Evolutionary conservation across 345 rosid species (phyloP).

Genomic region (Gossypium ekmanianum): DNA sequence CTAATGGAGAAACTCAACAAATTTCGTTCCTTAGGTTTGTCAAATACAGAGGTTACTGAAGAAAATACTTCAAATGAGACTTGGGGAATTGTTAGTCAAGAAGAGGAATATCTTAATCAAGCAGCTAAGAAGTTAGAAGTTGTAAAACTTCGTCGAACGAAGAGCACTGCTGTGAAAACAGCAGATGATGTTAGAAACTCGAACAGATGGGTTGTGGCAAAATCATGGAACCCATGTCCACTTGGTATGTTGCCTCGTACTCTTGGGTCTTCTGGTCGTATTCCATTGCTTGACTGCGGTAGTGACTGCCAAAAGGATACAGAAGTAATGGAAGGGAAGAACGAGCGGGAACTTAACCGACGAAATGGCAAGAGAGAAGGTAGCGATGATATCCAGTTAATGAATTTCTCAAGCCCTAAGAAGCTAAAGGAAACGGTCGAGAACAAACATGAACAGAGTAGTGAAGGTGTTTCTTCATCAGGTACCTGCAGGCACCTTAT

Average conservation of each 20-base stretch:
- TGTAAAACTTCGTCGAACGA: constrained; percentile 31
- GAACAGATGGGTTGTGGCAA: constrained; percentile 51
- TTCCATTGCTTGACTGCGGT: constrained; percentile 51
- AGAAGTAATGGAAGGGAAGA: constrained; percentile 23
- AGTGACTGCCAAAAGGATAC: constrained; percentile 9
- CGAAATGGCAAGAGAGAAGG: constrained; percentile 34
- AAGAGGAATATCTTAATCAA: constrained; percentile 38
- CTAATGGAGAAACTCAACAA: constrained; percentile 49
- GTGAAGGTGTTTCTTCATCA: constrained; percentile 9
- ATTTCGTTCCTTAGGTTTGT: constrained; percentile 24
- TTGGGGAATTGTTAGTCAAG: constrained; percentile 32
- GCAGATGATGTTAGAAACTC: constrained; percentile 24
- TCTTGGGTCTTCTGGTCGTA: constrained; percentile 55
- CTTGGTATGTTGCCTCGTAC: constrained; percentile 71
- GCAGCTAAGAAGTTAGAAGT: constrained; percentile 63
- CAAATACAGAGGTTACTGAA: constrained; percentile 27
- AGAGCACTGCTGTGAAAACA: constrained; percentile 26
- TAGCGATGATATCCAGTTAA: constrained; percentile 10
- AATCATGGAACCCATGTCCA: constrained; percentile 82
- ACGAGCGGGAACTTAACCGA: constrained; percentile 21
- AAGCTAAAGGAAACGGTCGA: constrained; percentile 40
- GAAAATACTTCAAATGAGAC: constrained; percentile 27
- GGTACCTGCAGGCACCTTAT: constrained; percentile 38
- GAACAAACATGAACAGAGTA: constrained; percentile 17
- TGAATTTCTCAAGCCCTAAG: constrained; percentile 28